phyloP scores from a whole-genome alignment of 306 rosid genomes.

The Herpetospermum pedunculosum region DNA sequence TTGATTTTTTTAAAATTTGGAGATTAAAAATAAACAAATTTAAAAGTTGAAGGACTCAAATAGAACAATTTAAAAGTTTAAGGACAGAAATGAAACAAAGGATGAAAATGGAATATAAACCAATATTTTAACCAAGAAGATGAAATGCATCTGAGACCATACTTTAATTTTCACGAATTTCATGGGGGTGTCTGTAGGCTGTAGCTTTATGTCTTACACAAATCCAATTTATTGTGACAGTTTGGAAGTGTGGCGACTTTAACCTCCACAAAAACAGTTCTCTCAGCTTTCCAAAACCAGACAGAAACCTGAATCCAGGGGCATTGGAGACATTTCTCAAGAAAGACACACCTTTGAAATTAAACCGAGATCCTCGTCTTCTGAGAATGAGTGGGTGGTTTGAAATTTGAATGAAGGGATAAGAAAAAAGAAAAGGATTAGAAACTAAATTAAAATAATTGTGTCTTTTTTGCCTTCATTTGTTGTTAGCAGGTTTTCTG shows the following conservation, averaged over 20 bases:
- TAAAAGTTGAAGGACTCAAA: no score
- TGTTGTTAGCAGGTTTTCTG: not conserved
- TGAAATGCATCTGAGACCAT: not conserved
- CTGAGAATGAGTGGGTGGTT: not conserved
- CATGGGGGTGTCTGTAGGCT: no score
- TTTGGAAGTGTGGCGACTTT: not conserved
- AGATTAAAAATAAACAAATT: no score
- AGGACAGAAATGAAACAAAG: no score
- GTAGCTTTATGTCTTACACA: not conserved
- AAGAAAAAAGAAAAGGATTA: not conserved
- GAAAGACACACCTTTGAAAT: not conserved
- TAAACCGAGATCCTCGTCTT: not conserved
- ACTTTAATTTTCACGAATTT: not conserved
- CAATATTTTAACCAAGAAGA: no score
- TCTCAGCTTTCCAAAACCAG: not conserved
- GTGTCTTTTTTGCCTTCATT: not conserved
- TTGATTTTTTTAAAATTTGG: no score
- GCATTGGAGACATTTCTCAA: not conserved
- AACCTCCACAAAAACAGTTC: slow-evolving; percentile 1
- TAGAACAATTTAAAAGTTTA: no score
- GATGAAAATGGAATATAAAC: no score
- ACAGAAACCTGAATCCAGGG: not conserved
- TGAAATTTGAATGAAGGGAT: no score
- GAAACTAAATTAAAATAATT: not conserved
- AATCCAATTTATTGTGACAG: not conserved